Base-by-base conservation (phyloP, 2,329 filamentous ascomycete genomes). In the Periconia sp. region DNA sequence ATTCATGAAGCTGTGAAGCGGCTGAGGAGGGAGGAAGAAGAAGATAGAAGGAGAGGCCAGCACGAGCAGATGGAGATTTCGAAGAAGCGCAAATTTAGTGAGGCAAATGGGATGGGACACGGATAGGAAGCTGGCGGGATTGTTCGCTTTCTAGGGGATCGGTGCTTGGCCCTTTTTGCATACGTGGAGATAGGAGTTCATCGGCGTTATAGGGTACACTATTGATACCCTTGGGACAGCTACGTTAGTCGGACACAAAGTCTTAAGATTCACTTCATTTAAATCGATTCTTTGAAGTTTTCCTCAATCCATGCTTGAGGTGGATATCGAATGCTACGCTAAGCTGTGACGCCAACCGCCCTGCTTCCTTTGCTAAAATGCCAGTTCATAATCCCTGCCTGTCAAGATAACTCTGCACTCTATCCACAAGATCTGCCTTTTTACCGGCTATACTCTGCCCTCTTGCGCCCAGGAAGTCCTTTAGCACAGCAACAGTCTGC, bases 1-100 rank as follows among this genome's bases (percentile, higher is more conserved):
- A 92, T 97, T 56, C 84, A 88, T 54, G 81, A 86, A 21, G 85
- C 84, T 11, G 96, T 91, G 86, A 96, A 96, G 72, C 36, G 45
- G 3, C 76, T 81, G 52, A 78, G 82, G 4, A 63, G 60, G 16
- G 62, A 62, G 46, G 71, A 83, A 11, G 47, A n/a, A 52, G 16
- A 46, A 44, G 19, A 39, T 29, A 36, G 50, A 58, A 30, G 35
- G 46, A 11, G 24, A 8, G 13, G 43, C 13, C 52, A 56, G 13
- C 53, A 61, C 18, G 52, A 19, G 46, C 44, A 26, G 56, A 61
- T 29, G 46, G 52, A 22, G 56, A 60, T 21, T 11, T 55, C 57
- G 7, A 69, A 70, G 46, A 68, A 68, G 51, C 51, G 66, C n/a
- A 68, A 68, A 41, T 54, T 63, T 13, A 61, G 55, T 22, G 61